Evolutionary conservation across 768 basidiomycete genomes (phyloP), one percentile per base, ranked within the genome.

Genomic region (Infundibulicybe gibba): DNA sequence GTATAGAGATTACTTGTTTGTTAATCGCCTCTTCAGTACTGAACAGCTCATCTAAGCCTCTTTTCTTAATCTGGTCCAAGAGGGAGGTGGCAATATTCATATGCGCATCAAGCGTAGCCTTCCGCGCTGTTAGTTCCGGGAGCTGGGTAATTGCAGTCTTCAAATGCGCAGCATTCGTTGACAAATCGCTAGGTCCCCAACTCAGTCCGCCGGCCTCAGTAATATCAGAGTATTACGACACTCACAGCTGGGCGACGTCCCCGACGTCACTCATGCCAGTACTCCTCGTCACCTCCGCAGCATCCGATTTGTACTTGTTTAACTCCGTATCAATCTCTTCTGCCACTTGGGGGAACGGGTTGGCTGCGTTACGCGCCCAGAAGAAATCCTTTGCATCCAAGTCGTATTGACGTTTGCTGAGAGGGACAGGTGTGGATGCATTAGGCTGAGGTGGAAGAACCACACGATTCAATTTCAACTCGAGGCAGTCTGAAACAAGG

Each of bases 1-100:
- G 12, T 11, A 32, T 13, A 39, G 15, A 8, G 6, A 66, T 44
- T 54, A 89, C 90, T 74, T 92, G 92, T 62, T 92, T 93, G 20
- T 77, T 76, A 53, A 90, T 88, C 4, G 85, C 81, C 65, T 99
- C 97, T 71, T 99, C 97, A 21, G 85, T 84, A 59, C 94, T 94
- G 70, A 97, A 98, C n/a, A 99, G 75, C 58, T 95, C 95, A 64
- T 99, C 97, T 30, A 99, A 75, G 3, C 90, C 92, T 32, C 97
- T 82, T 49, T 84, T 85, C 70, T 97, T 97, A 71, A 99, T 97
- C 32, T 97, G 85, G 62, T 95, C 93, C 21, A 99, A 71, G 9
- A 99, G 69, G 14, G 94, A 88, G 11, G 94, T 97, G 32, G 95
- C 95, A 47, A 99, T 95, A 67, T 98, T 97, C 94, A 99, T 98